Evolutionary conservation across 768 basidiomycete species (phyloP), one percentile per base, ranked within the genome.

Genomic region (Coprinopsis strossmayeri): DNA sequence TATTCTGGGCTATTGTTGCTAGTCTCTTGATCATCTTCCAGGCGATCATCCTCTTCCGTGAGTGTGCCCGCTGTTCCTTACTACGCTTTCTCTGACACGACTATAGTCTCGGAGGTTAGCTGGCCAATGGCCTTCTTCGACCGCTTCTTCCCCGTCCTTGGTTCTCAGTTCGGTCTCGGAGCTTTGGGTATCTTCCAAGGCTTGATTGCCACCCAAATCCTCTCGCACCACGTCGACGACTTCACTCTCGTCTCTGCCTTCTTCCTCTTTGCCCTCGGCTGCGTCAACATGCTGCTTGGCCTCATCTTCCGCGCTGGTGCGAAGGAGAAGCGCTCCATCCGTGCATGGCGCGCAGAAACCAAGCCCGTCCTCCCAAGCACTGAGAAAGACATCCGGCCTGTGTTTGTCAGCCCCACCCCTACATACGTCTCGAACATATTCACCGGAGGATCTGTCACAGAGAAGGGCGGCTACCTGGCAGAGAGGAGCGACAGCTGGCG

Each of bases 241-340:
- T 94, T 95, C 71, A 82, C 91, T 18, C 87, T 94, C 60, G 91
- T 91, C 53, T 75, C 91, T 3, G 91, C 87, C 40, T 94, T 94
- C 74, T 84, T 95, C 72, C 78, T 95, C 52, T 95, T 95, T 71
- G 77, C 90, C 45, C 60, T 95, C 50, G 92, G 91, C n/a, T 91
- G 89, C 65, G 66, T 95, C 48, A 91, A 95, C 70, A 81, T 91
- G 56, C 63, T 91, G 50, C 71, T 82, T 53, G 86, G 86, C 34
- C 76, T 89, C 55, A 76, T 85, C 61, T 87, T 82, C 74, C 79
- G 82, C 48, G 72, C 75, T 55, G 71, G 69, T 1, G 80, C 78
- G 49, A 84, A 82, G 56, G 51, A 65, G 17, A 81, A 79, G 55
- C 78, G 84, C 17, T 82, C 79, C 48, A 66, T 89, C 56, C 79